These are phyloP conservation scores for Juncus effusus DNA, from an alignment of 176 grass and related monocot species.

Conservation along the genomic window DNA sequence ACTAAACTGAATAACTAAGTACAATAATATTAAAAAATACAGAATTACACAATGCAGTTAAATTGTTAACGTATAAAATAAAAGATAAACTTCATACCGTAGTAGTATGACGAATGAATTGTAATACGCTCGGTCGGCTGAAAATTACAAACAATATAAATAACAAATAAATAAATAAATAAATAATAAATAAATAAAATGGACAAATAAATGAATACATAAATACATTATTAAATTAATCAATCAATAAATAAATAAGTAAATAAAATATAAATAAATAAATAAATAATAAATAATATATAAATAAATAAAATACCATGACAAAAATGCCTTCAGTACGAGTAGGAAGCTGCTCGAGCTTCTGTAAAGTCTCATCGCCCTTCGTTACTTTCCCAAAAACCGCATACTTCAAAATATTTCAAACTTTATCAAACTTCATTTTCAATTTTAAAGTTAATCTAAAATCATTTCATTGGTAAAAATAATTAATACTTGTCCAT, in stretches of 20 bases:
- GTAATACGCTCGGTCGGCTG: conserved; percentile 78
- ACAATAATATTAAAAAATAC: conserved; percentile 7
- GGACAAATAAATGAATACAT: conserved; percentile 6
- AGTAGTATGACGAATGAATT: conserved; percentile 89
- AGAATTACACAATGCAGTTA: not conserved
- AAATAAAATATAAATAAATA: too few species aligned
- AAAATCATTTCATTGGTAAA: not conserved
- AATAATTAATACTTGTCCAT: conserved; percentile 53
- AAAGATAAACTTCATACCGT: conserved; percentile 46
- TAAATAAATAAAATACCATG: conserved; percentile 43
- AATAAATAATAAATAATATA: not conserved
- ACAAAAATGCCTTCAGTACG: conserved; percentile 88
- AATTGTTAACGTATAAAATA: not conserved
- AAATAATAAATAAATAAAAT: conserved; percentile 1
- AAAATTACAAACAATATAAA: conserved; percentile 30
- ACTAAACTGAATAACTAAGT: not conserved
- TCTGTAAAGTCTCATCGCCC: conserved; percentile 78
- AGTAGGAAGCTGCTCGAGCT: conserved; percentile 74
- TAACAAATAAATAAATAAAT: conserved; percentile 10
- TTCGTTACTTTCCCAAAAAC: conserved; percentile 91
- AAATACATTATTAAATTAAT: not conserved
- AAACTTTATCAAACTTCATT: conserved; percentile 16
- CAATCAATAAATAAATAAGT: too few species aligned
- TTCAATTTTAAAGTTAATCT: not conserved
- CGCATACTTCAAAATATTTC: conserved; percentile 65